A percentile compares a stretch with the other conserved stretches of the same genome.
Conservation (phyloP, 1,284 basidiomycete species). For the Entoloma clypeatum region DNA sequence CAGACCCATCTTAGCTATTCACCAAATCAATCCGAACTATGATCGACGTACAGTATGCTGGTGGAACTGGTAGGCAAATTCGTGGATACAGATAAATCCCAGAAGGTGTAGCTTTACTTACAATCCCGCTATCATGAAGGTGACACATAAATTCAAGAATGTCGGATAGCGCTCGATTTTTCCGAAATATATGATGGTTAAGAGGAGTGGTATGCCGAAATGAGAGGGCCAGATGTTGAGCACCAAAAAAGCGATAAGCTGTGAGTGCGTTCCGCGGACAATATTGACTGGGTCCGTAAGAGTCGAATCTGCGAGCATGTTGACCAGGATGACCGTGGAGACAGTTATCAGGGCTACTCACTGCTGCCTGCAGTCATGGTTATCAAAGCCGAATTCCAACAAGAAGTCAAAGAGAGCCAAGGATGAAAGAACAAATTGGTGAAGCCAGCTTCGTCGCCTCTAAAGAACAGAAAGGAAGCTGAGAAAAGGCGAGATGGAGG, state of each 20-base stretch:
- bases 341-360: slow-evolving; percentile 3
- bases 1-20: background rate
- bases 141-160: slow-evolving; percentile 42
- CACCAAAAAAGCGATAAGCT: slow-evolving; percentile 41
- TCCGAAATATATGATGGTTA: slow-evolving; percentile 36
- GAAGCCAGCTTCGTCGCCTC: slow-evolving; percentile 19
- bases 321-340: background rate
- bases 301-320: background rate
- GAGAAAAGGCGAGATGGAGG: slow-evolving; percentile 4
- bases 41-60: slow-evolving; percentile 29
- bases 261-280: slow-evolving; percentile 37
- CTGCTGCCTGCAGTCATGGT: slow-evolving; percentile 6
- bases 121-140: slow-evolving; percentile 42
- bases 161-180: slow-evolving; percentile 44
- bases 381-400: slow-evolving; percentile 8
- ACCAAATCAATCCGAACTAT: background rate
- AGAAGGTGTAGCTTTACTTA: no score
- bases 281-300: slow-evolving; percentile 31
- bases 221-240: slow-evolving; percentile 48
- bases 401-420: background rate
- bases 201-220: slow-evolving; percentile 42
- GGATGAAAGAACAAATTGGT: slow-evolving; percentile 4
- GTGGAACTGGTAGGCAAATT: no score
- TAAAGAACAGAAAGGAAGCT: slow-evolving; percentile 8
- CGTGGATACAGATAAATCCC: no score